Evolutionary conservation across 225 moss, liverwort and hornwort species (phyloP).

Genomic region (Physcomitrium patens): DNA sequence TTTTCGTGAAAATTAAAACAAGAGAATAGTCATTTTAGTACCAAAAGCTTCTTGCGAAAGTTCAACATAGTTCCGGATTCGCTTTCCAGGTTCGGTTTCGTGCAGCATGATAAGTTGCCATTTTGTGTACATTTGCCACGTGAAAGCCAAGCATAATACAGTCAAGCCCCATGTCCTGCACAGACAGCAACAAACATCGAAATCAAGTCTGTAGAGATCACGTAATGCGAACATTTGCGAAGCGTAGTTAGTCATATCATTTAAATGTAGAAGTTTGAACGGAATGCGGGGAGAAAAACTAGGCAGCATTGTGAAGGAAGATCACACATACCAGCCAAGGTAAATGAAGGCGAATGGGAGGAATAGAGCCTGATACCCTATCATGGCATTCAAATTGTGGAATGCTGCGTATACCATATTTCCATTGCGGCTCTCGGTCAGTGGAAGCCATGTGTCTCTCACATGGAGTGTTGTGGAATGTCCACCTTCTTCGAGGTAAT

Average conservation of each 20-base stretch:
- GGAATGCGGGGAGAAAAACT: conserved; percentile 5
- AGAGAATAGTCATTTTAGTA: neutral
- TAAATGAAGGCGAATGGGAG: conserved; percentile 81
- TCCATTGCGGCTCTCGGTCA: conserved; percentile 58
- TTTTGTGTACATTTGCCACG: conserved; percentile 77
- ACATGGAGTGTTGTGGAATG: conserved; percentile 46
- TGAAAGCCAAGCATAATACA: conserved; percentile 59
- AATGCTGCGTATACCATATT: conserved; percentile 70
- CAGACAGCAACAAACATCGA: conserved; percentile 14
- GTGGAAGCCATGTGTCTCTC: conserved; percentile 55
- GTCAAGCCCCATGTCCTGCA: conserved; percentile 78
- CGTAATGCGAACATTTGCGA: neutral
- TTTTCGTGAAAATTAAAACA: neutral
- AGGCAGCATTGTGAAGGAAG: neutral
- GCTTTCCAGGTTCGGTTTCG: conserved; percentile 70
- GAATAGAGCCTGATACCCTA: conserved; percentile 77
- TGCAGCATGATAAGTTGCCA: conserved; percentile 88
- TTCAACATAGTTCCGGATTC: conserved; percentile 64
- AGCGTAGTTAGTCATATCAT: neutral
- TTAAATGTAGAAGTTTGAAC: neutral
- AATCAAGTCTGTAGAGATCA: conserved; percentile 1
- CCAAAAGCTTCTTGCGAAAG: conserved; percentile 78
- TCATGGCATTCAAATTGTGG: conserved; percentile 77
- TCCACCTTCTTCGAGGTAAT: conserved; percentile 54
- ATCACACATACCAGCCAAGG: conserved; percentile 69